Evolutionary conservation across 2,329 filamentous ascomycete species (phyloP), one percentile per base, ranked within the genome.

Genomic region (Colletotrichum orchidophilum): DNA sequence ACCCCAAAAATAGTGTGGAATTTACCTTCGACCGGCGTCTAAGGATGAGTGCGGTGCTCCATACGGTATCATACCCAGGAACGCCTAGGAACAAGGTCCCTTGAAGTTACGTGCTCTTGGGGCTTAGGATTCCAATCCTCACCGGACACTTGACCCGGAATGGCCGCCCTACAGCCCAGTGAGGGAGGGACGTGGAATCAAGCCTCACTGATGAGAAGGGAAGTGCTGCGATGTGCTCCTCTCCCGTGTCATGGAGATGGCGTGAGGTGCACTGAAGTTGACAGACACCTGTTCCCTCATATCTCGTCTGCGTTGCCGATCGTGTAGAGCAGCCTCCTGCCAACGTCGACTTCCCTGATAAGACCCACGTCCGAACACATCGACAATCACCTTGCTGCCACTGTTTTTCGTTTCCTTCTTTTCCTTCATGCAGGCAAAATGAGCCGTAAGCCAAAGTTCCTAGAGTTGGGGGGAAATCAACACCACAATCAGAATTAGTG

Each of bases 1-100:
- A 63, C 58, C 65, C 68, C 64, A 59, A 68, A 68, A 63, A 71
- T 68, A 71, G 69, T 53, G 49, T 35, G 58, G 61, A 58, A 57
- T 52, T 42, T 68, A 39, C 27, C 63, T 53, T 67, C 52, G 58
- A 64, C 54, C 33, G 46, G 64, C 64, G 64, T 52, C 64, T 59
- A 68, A 58, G 46, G 35, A 52, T 46, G n/a, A 46, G 39, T 46
- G 39, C 18, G 39, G 39, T 46, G 18, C 35, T 39, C 13, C 35
- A 18, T 46, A 46, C 8, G 39, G 18, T 18, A 46, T 18, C 39
- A 18, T 46, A 35, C 59, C 29, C 59, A 35, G 26, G 27, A 8
- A 67, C 33, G 54, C 29, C 29, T 50, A 68, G 68, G 68, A 63
- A 68, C 63, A 58, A 39, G 68, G 68, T 27, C 11, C 52, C 57